These are phyloP conservation scores for Cladosporium velox DNA, from an alignment of 2,329 filamentous ascomycete genomes.

Conservation along the genomic window DNA sequence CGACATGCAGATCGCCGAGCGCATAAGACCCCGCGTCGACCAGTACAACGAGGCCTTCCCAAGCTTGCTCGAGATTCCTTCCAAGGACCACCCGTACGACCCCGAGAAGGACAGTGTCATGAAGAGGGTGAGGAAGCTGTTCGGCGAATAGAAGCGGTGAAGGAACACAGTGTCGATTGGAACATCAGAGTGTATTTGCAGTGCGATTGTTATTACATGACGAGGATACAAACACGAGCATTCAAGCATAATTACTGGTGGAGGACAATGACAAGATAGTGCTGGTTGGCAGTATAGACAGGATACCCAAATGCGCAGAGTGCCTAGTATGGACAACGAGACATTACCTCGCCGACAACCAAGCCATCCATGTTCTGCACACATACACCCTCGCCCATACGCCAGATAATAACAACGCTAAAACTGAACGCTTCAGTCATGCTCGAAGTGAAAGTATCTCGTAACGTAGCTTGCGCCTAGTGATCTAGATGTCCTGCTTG, in stretches of 20 bases:
- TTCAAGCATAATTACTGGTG: background rate
- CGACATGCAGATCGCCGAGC: conserved; percentile 75
- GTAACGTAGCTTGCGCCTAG: background rate
- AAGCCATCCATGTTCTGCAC: conserved; percentile 11
- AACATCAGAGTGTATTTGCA: background rate
- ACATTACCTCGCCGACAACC: conserved; percentile 14
- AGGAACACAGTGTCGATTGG: background rate
- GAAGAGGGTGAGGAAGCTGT: conserved; percentile 76
- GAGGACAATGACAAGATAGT: background rate
- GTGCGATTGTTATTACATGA: background rate
- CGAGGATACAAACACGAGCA: background rate
- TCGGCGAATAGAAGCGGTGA: conserved; percentile 60
- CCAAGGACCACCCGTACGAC: conserved; percentile 98
- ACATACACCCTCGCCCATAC: background rate
- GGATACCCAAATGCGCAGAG: conserved; percentile 21
- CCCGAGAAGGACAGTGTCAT: conserved; percentile 98
- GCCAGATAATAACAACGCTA: conserved; percentile 23
- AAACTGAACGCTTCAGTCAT: conserved; percentile 24
- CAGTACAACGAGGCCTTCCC: conserved; percentile 93
- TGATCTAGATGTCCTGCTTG: conserved; percentile 17
- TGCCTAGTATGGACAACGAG: conserved; percentile 16
- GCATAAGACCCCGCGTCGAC: conserved; percentile 88
- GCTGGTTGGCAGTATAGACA: conserved; percentile 22
- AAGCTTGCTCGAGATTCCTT: conserved; percentile 93
- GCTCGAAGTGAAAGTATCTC: conserved; percentile 25